Evolutionary conservation across 2,329 filamentous ascomycete species (phyloP).

Genomic region (Aspergillus hiratsukae): DNA sequence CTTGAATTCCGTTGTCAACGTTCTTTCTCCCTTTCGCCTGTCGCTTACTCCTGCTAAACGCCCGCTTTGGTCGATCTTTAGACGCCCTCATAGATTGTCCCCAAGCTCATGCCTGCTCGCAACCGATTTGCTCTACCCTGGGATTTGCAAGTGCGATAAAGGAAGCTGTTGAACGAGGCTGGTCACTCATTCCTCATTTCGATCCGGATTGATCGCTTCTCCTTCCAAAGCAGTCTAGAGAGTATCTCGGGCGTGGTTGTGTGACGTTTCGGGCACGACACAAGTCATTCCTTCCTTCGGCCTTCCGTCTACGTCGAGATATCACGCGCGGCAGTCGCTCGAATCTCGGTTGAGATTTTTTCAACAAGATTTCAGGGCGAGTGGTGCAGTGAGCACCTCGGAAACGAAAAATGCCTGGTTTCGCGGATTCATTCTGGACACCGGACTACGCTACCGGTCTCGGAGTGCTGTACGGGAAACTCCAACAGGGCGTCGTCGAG

Average conservation of each 20-base stretch:
- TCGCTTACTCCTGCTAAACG: constrained; percentile 1
- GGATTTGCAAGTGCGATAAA: constrained; percentile 7
- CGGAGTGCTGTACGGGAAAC: constrained; percentile 90
- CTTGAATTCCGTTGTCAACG: not conserved
- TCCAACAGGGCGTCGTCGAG: constrained; percentile 92
- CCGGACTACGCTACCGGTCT: constrained; percentile 94
- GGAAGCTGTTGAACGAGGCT: constrained; percentile 6
- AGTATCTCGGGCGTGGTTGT: not conserved
- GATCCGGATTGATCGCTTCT: not conserved
- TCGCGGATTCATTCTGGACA: constrained; percentile 97
- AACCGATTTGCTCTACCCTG: constrained; percentile 8
- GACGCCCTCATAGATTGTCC: constrained; percentile 15
- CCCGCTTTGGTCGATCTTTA: constrained; percentile 5
- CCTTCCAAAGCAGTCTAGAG: not conserved
- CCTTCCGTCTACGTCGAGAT: not conserved
- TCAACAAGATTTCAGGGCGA: not conserved
- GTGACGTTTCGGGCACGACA: not conserved
- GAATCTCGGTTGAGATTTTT: not conserved
- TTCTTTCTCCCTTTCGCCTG: constrained; percentile 1
- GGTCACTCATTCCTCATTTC: constrained; percentile 5
- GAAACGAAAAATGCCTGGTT: constrained; percentile 66
- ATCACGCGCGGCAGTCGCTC: not conserved
- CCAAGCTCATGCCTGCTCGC: constrained; percentile 10
- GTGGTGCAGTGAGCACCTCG: not conserved
- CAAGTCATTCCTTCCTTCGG: not conserved